Conservation (phyloP, 306 rosid genomes). For the Oemleria cerasiformis region DNA sequence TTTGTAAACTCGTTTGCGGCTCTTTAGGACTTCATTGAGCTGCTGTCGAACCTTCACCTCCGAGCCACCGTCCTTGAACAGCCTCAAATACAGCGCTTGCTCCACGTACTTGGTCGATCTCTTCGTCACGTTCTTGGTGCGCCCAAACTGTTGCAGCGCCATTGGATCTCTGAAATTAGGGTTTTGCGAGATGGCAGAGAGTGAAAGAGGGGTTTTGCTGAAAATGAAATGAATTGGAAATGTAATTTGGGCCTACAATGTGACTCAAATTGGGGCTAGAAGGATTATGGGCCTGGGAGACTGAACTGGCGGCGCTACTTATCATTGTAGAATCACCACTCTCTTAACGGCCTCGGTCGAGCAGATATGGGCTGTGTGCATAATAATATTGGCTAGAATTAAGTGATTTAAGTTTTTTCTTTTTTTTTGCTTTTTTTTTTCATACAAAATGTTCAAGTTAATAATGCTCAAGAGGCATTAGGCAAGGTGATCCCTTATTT, state of each 20-base stretch:
- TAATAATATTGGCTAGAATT: too few relatives aligned
- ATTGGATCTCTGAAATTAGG: conserved; percentile 25
- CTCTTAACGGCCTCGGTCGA: too few relatives aligned
- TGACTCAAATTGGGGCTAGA: too few relatives aligned
- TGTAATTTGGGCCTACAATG: neutral
- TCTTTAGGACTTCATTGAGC: conserved; percentile 65
- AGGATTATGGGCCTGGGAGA: neutral
- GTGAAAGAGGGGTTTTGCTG: neutral
- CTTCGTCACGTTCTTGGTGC: conserved; percentile 59
- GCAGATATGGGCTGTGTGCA: too few relatives aligned
- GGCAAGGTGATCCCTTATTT: too few relatives aligned
- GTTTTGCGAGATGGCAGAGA: conserved; percentile 9
- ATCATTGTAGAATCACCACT: too few relatives aligned
- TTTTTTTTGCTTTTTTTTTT: too few relatives aligned
- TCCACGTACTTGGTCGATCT: conserved; percentile 72
- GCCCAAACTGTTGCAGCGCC: conserved; percentile 61
- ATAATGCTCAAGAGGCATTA: too few relatives aligned
- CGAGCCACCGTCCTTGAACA: conserved; percentile 74
- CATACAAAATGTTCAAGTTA: too few relatives aligned
- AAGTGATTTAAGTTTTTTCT: too few relatives aligned
- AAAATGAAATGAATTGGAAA: neutral
- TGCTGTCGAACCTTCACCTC: conserved; percentile 55
- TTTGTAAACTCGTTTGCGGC: conserved; percentile 74
- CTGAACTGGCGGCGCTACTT: neutral
- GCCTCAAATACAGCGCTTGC: conserved; percentile 63